phyloP scores from a whole-genome alignment of 768 basidiomycete genomes.

The Gymnopilus dilepis region DNA sequence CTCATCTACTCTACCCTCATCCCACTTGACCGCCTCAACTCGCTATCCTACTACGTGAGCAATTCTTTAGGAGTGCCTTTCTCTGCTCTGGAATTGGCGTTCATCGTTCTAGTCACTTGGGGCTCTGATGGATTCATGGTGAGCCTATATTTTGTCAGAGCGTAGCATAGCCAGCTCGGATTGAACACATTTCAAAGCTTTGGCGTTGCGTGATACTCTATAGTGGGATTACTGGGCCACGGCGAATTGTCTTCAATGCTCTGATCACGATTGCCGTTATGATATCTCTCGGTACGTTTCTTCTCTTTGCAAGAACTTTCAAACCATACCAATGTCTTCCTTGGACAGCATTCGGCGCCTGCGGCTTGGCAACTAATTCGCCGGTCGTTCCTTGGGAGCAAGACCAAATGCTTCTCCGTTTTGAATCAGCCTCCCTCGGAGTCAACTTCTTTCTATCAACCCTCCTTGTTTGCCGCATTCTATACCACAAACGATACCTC shows the following conservation, averaged over 20 bases:
- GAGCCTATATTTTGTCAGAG: neutral
- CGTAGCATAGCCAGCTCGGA: neutral
- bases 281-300: conserved; percentile 10
- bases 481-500: conserved; percentile 10
- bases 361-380: neutral
- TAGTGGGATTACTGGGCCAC: neutral
- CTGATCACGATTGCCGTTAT: neutral
- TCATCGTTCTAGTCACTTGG: conserved; percentile 13
- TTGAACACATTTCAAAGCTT: neutral
- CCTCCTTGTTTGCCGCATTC: conserved; percentile 10
- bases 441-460: conserved; percentile 8
- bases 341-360: conserved; percentile 8
- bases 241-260: neutral
- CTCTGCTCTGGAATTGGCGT: neutral
- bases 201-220: conserved; percentile 19
- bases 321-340: neutral
- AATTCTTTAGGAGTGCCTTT: neutral
- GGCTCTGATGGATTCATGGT: conserved; percentile 18
- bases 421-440: neutral
- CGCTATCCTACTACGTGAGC: neutral
- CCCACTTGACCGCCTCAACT: neutral
- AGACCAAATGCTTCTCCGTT: conserved; percentile 9
- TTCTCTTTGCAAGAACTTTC: neutral
- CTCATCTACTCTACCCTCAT: neutral
- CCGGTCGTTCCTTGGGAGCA: conserved; percentile 6